Evolutionary conservation across 805 yeast species (phyloP).

Genomic region (Wickerhamiella sorbophila): DNA sequence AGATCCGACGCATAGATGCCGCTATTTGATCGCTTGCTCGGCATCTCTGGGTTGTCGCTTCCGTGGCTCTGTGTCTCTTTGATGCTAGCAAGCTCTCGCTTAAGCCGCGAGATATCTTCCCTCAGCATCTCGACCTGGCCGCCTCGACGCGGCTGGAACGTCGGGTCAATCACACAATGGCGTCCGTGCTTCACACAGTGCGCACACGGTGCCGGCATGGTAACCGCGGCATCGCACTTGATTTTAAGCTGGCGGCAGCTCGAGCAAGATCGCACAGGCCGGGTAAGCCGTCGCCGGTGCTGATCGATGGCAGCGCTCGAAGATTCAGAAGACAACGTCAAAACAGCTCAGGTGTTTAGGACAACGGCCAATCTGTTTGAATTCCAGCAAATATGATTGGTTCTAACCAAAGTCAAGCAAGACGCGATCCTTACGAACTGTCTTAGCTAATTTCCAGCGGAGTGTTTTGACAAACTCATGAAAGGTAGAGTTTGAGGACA

Average conservation of each 20-base stretch:
- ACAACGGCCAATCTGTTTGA: too few relatives aligned
- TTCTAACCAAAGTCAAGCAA: too few relatives aligned
- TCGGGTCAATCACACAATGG: slow-evolving; percentile 79
- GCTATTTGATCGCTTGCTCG: slow-evolving; percentile 6
- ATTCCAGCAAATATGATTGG: too few relatives aligned
- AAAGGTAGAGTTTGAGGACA: too few relatives aligned
- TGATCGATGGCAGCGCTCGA: too few relatives aligned
- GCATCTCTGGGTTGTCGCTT: slow-evolving; percentile 7
- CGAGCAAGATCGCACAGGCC: slow-evolving; percentile 88
- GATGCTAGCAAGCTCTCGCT: slow-evolving; percentile 51
- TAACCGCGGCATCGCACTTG: slow-evolving; percentile 78
- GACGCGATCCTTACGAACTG: too few relatives aligned
- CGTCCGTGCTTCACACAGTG: slow-evolving; percentile 70
- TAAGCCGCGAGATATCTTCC: slow-evolving; percentile 72
- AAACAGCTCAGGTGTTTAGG: too few relatives aligned
- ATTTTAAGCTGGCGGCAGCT: slow-evolving; percentile 92
- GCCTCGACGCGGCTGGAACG: slow-evolving; percentile 82
- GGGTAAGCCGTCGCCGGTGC: slow-evolving; percentile 9
- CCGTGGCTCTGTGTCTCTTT: slow-evolving; percentile 38
- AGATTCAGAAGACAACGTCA: too few relatives aligned
- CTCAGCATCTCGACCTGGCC: slow-evolving; percentile 73
- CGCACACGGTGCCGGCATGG: slow-evolving; percentile 68
- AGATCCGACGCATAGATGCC: slow-evolving; percentile 4
- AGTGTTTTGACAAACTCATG: too few relatives aligned
- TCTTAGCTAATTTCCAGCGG: too few relatives aligned